These are phyloP conservation scores for Linnemannia elongata DNA, from an alignment of 192 early-diverging fungal species.

Conservation along the genomic window DNA sequence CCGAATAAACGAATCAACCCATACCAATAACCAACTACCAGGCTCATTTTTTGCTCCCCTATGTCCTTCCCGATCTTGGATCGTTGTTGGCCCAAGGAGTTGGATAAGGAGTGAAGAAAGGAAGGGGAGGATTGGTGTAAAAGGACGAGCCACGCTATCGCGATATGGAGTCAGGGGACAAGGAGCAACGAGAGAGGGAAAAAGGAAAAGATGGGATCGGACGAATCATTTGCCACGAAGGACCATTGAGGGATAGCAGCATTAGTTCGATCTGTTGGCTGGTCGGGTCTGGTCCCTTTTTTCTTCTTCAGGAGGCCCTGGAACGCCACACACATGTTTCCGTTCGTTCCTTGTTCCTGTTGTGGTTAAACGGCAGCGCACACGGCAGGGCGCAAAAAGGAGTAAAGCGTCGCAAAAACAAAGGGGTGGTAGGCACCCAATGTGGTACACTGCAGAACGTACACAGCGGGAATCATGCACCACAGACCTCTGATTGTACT, in stretches of 20 bases:
- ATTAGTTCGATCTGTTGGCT: background rate
- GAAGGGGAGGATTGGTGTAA: too few species aligned
- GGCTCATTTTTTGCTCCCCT: background rate
- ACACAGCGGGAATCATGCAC: background rate
- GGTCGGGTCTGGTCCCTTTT: background rate
- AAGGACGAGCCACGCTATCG: background rate
- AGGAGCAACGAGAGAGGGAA: background rate
- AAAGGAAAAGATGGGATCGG: background rate
- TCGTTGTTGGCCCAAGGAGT: background rate
- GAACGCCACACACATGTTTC: background rate
- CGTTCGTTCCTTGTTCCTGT: background rate
- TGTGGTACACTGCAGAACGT: background rate
- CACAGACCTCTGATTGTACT: background rate
- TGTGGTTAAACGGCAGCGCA: background rate
- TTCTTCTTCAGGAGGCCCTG: background rate
- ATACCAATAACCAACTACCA: background rate
- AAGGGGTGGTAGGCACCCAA: background rate
- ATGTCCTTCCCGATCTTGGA: background rate
- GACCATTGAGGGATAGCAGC: background rate
- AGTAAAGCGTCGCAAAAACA: background rate
- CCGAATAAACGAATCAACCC: background rate
- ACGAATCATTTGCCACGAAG: background rate
- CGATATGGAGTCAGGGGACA: background rate
- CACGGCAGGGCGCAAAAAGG: background rate
- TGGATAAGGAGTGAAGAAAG: background rate